phyloP scores from a whole-genome alignment of 108 stramenopile genomes.

The Cyclotella atomus region DNA sequence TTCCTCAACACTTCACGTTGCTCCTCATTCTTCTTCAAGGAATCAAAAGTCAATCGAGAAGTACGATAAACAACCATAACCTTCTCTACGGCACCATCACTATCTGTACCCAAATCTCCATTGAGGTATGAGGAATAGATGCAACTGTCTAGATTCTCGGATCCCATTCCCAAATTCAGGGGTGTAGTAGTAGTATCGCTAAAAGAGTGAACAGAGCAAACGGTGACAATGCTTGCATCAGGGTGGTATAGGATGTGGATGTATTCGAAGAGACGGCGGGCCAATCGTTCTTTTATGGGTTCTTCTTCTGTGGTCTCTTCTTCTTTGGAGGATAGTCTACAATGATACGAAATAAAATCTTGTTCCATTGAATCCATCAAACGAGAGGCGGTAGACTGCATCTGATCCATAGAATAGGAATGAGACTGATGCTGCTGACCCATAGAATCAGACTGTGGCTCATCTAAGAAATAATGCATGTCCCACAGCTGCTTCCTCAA shows the following conservation, averaged over 20 bases:
- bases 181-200: background rate
- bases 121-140: slow-evolving; percentile 22
- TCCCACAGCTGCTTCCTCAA: background rate
- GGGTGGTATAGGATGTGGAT: slow-evolving; percentile 21
- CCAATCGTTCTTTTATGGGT: slow-evolving; percentile 34
- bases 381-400: too few relatives aligned
- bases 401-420: too few relatives aligned
- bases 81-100: slow-evolving; percentile 12
- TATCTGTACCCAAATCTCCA: slow-evolving; percentile 11
- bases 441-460: too few relatives aligned
- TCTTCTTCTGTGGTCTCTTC: too few relatives aligned
- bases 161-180: slow-evolving; percentile 11
- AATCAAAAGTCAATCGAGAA: background rate
- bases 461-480: too few relatives aligned
- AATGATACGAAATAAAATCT: too few relatives aligned
- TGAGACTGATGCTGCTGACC: too few relatives aligned
- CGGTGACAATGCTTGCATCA: slow-evolving; percentile 19
- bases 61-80: background rate
- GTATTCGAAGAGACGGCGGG: slow-evolving; percentile 48
- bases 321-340: too few relatives aligned
- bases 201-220: slow-evolving; percentile 20
- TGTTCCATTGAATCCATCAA: too few relatives aligned
- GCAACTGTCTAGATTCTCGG: slow-evolving; percentile 19
- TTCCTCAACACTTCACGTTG: too few relatives aligned
- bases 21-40: too few relatives aligned